Evolutionary conservation across 257 asterid species (phyloP).

Genomic region (Jacaranda mimosifolia): DNA sequence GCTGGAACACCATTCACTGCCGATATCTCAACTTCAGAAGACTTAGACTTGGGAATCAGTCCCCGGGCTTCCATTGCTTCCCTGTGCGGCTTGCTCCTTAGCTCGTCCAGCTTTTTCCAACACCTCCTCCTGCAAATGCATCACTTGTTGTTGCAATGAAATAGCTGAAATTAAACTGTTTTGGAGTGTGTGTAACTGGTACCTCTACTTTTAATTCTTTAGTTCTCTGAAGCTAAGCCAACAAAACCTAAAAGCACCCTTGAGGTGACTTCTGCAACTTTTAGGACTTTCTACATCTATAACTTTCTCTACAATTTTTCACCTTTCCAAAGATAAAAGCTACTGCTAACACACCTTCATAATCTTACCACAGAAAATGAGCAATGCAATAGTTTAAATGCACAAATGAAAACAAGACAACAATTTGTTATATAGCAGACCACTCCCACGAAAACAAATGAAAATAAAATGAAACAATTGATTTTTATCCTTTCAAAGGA

Average conservation of each 20-base stretch:
- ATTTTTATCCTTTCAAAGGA: background rate
- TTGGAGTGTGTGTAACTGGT: too few relatives aligned
- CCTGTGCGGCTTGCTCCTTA: slow-evolving; percentile 70
- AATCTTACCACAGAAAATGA: background rate
- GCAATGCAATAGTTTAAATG: background rate
- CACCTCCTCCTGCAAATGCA: slow-evolving; percentile 67
- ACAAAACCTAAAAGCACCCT: too few relatives aligned
- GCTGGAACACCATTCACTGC: slow-evolving; percentile 38
- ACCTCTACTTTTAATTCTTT: too few relatives aligned
- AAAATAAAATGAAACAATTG: background rate
- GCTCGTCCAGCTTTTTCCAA: slow-evolving; percentile 74
- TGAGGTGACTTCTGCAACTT: too few relatives aligned
- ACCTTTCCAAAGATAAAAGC: too few relatives aligned
- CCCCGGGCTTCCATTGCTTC: slow-evolving; percentile 68
- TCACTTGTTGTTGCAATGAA: background rate
- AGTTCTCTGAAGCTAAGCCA: too few relatives aligned
- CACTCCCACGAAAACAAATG: background rate
- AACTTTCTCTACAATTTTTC: too few relatives aligned
- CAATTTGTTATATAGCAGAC: background rate
- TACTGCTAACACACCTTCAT: too few relatives aligned
- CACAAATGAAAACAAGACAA: background rate
- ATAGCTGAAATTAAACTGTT: too few relatives aligned
- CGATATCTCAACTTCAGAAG: slow-evolving; percentile 38
- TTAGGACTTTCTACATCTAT: too few relatives aligned
- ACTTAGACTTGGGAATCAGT: slow-evolving; percentile 41